phyloP scores from a whole-genome alignment of 345 rosid genomes.

The Pseudoturritis turrita region DNA sequence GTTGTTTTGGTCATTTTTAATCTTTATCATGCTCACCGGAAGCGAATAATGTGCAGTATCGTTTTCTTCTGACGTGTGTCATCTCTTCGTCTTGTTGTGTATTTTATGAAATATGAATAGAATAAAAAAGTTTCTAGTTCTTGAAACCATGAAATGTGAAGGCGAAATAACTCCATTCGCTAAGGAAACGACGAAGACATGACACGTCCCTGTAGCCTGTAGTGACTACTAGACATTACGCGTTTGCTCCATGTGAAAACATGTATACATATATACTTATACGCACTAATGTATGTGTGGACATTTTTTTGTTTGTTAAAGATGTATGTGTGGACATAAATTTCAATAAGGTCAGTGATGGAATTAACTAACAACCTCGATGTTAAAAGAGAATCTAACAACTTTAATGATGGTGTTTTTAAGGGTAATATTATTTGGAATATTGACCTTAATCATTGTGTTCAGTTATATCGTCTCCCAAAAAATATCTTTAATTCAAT shows the following conservation, averaged over 20 bases:
- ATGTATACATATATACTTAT: background rate
- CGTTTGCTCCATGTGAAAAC: slow-evolving; percentile 31
- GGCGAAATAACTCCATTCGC: background rate
- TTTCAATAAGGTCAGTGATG: slow-evolving; percentile 14
- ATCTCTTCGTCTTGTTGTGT: background rate
- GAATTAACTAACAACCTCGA: slow-evolving; percentile 34
- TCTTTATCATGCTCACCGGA: slow-evolving; percentile 10
- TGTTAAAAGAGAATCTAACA: slow-evolving; percentile 23
- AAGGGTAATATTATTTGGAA: slow-evolving; percentile 24
- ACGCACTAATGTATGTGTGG: slow-evolving; percentile 23
- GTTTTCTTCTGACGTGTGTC: slow-evolving; percentile 2
- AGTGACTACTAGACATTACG: slow-evolving; percentile 18
- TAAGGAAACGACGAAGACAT: slow-evolving; percentile 16
- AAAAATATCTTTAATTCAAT: background rate
- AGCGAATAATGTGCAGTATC: background rate
- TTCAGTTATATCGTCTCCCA: slow-evolving; percentile 9
- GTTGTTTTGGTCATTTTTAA: background rate
- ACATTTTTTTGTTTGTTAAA: no score
- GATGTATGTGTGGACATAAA: slow-evolving; percentile 7
- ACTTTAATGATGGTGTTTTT: slow-evolving; percentile 30
- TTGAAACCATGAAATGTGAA: slow-evolving; percentile 27
- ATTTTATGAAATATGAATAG: background rate
- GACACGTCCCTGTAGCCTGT: slow-evolving; percentile 23
- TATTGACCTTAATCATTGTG: slow-evolving; percentile 33
- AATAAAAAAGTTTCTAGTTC: background rate